phyloP scores from a whole-genome alignment of 257 asterid genomes.

The Ballota nigra region DNA sequence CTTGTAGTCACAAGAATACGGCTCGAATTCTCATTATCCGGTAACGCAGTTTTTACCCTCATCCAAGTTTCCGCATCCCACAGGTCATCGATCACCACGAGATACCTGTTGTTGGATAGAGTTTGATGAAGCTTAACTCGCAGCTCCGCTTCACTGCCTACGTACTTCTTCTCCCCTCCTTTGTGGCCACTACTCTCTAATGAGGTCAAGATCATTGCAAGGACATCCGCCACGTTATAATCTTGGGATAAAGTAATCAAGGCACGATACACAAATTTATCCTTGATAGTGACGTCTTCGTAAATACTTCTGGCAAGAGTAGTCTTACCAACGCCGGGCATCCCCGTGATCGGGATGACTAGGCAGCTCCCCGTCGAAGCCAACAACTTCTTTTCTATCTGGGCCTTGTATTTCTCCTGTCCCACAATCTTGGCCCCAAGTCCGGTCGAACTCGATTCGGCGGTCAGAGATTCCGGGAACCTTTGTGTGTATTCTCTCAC shows the following conservation, averaged over 20 bases:
- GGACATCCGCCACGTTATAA: background rate
- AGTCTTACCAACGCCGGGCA: conserved; percentile 26
- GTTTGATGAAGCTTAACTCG: background rate
- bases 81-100: conserved; percentile 38
- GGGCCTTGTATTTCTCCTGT: background rate
- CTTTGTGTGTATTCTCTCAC: background rate
- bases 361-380: background rate
- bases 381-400: background rate
- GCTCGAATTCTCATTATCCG: conserved; percentile 31
- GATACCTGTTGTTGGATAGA: conserved; percentile 17
- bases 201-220: conserved; percentile 20
- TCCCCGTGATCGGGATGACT: background rate
- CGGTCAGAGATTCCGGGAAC: background rate
- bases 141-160: background rate
- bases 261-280: too few relatives aligned
- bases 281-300: too few relatives aligned
- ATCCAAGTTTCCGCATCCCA: conserved; percentile 29
- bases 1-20: conserved; percentile 36
- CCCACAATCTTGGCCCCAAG: conserved; percentile 15
- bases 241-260: background rate
- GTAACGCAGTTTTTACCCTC: conserved; percentile 5
- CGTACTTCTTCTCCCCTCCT: background rate
- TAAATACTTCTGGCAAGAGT: conserved; percentile 37
- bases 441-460: too few relatives aligned
- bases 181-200: conserved; percentile 10